Percentiles rank a stretch among this genome's conserved stretches.
These are phyloP conservation scores for Monosporascus ibericus DNA, from an alignment of 2,329 filamentous ascomycete species.

Conservation along the genomic window DNA sequence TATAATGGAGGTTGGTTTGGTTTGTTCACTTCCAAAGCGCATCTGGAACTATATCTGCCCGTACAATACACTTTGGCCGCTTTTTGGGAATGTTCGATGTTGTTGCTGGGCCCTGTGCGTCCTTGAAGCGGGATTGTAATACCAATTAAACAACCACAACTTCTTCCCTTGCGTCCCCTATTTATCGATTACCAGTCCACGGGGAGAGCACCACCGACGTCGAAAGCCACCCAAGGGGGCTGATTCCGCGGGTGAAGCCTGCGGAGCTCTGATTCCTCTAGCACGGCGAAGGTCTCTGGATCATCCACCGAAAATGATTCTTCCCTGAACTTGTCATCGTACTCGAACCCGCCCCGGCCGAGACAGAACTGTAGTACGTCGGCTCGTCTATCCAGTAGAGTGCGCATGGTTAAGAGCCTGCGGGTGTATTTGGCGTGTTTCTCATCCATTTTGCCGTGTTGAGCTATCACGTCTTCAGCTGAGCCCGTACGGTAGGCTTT, in stretches of 20 bases:
- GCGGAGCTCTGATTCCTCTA: neutral
- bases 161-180: too few species aligned
- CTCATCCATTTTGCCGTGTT: neutral
- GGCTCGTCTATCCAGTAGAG: neutral
- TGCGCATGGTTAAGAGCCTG: neutral
- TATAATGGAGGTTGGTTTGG: too few species aligned
- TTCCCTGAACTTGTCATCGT: neutral
- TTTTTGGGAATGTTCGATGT: too few species aligned
- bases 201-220: neutral
- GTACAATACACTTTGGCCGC: too few species aligned
- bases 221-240: neutral
- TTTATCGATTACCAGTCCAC: neutral
- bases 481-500: neutral
- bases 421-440: neutral
- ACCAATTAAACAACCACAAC: too few species aligned
- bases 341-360: neutral
- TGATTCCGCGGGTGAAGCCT: neutral
- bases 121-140: too few species aligned
- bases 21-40: too few species aligned
- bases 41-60: too few species aligned
- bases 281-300: neutral
- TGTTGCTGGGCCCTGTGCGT: too few species aligned
- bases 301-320: neutral
- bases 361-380: constrained; percentile 1
- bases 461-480: neutral